Conservation (phyloP, 192 early-diverging fungal species). For the Coemansia furcata region DNA sequence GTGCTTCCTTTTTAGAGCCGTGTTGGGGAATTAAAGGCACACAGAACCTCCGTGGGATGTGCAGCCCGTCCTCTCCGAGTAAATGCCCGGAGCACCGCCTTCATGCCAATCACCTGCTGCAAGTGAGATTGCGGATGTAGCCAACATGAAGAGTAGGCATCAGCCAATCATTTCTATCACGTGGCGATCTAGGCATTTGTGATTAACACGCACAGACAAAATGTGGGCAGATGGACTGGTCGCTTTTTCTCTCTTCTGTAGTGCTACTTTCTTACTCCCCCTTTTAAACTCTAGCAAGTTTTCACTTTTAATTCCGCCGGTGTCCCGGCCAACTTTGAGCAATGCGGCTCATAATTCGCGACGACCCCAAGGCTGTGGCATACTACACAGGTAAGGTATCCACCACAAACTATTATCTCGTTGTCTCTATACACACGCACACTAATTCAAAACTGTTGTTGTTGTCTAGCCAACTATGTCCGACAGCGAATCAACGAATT, state of each 20-base stretch:
- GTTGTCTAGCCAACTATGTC: constrained; percentile 68
- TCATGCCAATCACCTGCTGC: not conserved
- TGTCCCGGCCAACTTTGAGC: not conserved
- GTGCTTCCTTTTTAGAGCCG: not conserved
- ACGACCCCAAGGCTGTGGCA: constrained; percentile 53
- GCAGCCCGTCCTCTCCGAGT: not conserved
- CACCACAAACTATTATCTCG: not conserved
- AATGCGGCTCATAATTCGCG: constrained; percentile 51
- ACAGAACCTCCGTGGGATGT: not conserved
- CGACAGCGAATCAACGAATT: constrained; percentile 76
- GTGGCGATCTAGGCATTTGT: not conserved
- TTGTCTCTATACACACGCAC: not conserved
- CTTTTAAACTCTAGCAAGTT: not conserved
- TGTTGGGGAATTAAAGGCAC: not conserved
- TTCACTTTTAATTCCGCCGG: not conserved
- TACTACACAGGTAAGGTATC: constrained; percentile 42
- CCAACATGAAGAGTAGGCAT: not conserved
- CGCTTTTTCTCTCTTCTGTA: not conserved
- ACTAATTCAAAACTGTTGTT: not conserved
- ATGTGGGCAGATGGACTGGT: no score
- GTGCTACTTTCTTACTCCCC: not conserved
- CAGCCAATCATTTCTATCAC: not conserved
- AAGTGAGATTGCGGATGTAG: not conserved
- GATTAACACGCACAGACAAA: not conserved
- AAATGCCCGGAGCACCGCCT: constrained; percentile 1